phyloP scores from a whole-genome alignment of 192 early-diverging fungal species.

The Backusella mclennaniae region DNA sequence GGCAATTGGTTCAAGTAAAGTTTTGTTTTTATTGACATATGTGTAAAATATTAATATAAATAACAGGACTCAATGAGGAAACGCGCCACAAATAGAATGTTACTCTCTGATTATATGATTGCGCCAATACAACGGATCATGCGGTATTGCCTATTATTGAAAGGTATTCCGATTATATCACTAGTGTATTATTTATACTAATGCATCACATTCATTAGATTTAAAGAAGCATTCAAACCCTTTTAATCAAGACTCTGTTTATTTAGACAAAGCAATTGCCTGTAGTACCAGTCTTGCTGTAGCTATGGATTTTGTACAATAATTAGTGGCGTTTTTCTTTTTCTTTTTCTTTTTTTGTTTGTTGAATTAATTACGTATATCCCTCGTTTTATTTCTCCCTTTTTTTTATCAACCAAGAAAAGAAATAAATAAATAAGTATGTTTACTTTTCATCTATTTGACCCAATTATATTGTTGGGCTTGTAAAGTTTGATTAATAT shows the following conservation, averaged over 20 bases:
- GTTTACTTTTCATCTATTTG: no score
- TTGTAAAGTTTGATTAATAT: not conserved
- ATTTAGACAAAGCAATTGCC: constrained; percentile 27
- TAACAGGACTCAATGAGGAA: constrained; percentile 28
- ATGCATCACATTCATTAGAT: constrained; percentile 10
- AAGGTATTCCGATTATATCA: constrained; percentile 25
- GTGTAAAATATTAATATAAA: not conserved
- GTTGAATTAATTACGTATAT: not conserved
- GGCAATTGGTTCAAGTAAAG: constrained; percentile 30
- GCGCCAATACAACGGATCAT: constrained; percentile 77
- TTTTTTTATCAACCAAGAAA: no score
- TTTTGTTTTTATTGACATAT: not conserved
- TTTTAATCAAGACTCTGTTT: constrained; percentile 18
- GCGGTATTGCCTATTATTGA: constrained; percentile 67
- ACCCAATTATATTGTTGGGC: not conserved
- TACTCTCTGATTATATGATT: constrained; percentile 70
- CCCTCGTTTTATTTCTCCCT: not conserved
- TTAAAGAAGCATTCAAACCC: constrained; percentile 33
- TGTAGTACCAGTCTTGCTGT: constrained; percentile 21
- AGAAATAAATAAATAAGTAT: not conserved
- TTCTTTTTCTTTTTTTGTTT: not conserved
- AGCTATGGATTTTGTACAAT: constrained; percentile 33
- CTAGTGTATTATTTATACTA: not conserved
- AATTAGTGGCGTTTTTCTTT: not conserved
- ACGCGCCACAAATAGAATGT: constrained; percentile 48